These are phyloP conservation scores for Colletotrichum karsti DNA, from an alignment of 2,329 filamentous ascomycete genomes.

Conservation along the genomic window DNA sequence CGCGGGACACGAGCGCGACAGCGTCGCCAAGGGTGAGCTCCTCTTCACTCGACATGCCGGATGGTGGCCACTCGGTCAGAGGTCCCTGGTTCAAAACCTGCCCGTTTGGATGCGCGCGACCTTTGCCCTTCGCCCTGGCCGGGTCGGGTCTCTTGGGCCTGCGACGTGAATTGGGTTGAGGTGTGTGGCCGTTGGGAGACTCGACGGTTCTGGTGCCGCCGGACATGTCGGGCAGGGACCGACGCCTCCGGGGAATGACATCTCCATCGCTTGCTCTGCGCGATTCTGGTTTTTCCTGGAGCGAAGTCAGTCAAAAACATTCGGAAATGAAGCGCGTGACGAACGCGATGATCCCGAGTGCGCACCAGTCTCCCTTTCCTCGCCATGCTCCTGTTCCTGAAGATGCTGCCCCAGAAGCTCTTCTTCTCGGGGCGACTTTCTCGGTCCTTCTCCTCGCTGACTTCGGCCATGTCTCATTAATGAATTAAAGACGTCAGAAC, in stretches of 20 bases:
- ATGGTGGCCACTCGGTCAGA: constrained; percentile 66
- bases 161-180: constrained; percentile 42
- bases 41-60: constrained; percentile 55
- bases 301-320: not conserved
- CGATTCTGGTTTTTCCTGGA: constrained; percentile 40
- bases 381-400: constrained; percentile 56
- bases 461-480: constrained; percentile 41
- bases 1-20: constrained; percentile 65
- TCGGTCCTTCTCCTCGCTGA: constrained; percentile 31
- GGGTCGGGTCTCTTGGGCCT: constrained; percentile 50
- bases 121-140: constrained; percentile 48
- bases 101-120: constrained; percentile 42
- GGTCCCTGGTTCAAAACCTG: constrained; percentile 40
- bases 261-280: constrained; percentile 45
- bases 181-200: constrained; percentile 11
- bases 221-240: constrained; percentile 18
- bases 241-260: constrained; percentile 36
- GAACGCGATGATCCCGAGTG: constrained; percentile 24
- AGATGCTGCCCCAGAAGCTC: constrained; percentile 57
- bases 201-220: constrained; percentile 14
- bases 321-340: not conserved
- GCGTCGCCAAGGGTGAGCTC: constrained; percentile 63
- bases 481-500: not conserved
- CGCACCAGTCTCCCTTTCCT: constrained; percentile 46
- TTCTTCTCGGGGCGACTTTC: constrained; percentile 46